Base-by-base conservation (phyloP, 2,329 filamentous ascomycete species). In the Hypoxylon sp. region DNA sequence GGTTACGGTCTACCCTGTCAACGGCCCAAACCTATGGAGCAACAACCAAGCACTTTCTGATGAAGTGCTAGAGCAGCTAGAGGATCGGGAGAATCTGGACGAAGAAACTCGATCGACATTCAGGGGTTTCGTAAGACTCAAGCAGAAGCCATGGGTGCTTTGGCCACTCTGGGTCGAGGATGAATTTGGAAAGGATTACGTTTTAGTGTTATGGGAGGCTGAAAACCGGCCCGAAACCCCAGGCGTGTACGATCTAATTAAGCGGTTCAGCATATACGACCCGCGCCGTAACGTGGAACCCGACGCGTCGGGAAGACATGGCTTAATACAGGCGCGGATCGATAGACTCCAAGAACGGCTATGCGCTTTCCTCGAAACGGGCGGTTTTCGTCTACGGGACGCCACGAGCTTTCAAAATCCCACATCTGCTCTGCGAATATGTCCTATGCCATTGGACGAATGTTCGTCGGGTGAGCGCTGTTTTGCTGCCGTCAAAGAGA, bases 161-260 rank as follows among this genome's bases (percentile, higher is more conserved):
- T 75, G 74, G 75, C 75, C 75, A 8, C 51, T 77, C 46, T 77
- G 72, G 69, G 68, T 77, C 10, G 76, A 77, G 61, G 76, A 77
- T 17, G 2, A 71, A 17, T 74, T 56, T 49, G 76, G 76, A 8
- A 66, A 58, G 30, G 75, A 76, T 49, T 77, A 33, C 6, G 61
- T 76, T 3, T 61, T 73, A 37, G 48, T 73, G 17, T 50, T 72
- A 25, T 76, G 68, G 73, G 64, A 69, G 33, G 64, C 75, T 10
- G 10, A 46, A 11, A 6, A 7, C 27, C 0, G 20, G 35, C 3
- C 2, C 31, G 25, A 5, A 20, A n/a, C 30, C 3, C 8, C 40
- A 14, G 30, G 33, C 0, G 22, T 14, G 5, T 75, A 56, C 54
- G 59, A 74, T 27, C 56, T 48, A 2, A 1, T 75, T 13, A 6